Conservation (phyloP, 495 filamentous ascomycete species). For the Aspergillus homomorphus region DNA sequence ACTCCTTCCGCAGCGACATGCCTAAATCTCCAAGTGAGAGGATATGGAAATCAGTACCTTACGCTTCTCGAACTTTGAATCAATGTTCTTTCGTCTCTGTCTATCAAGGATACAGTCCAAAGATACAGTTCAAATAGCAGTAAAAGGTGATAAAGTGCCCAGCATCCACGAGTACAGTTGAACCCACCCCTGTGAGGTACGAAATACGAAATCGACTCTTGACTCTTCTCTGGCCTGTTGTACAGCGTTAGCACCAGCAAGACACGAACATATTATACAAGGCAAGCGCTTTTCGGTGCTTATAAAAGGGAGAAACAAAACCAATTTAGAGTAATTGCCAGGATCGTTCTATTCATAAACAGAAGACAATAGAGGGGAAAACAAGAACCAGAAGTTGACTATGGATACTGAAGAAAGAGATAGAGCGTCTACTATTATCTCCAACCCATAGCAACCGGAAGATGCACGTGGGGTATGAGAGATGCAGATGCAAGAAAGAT, state of each 20-base stretch:
- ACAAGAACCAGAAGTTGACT: slow-evolving; percentile 22
- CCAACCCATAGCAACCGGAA: slow-evolving; percentile 32
- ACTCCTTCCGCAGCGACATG: neutral
- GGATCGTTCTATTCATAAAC: slow-evolving; percentile 1
- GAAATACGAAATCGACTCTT: neutral
- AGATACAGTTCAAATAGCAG: too few relatives aligned
- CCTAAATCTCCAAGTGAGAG: too few relatives aligned
- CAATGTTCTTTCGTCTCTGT: neutral
- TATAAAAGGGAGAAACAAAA: neutral
- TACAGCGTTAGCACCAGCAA: too few relatives aligned
- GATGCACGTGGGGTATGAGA: slow-evolving; percentile 37
- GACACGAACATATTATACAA: neutral
- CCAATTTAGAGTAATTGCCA: neutral
- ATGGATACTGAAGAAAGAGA: slow-evolving; percentile 25
- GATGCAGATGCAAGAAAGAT: slow-evolving; percentile 21
- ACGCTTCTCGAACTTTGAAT: too few relatives aligned
- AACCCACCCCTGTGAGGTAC: neutral
- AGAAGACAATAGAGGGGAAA: slow-evolving; percentile 17
- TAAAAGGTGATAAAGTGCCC: too few relatives aligned
- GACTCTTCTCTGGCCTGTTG: neutral
- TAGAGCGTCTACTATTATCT: slow-evolving; percentile 18
- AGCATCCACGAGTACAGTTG: neutral
- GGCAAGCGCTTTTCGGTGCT: neutral
- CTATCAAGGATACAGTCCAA: neutral
- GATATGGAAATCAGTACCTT: too few relatives aligned